Percentiles rank a stretch among this genome's conserved stretches.
Evolutionary conservation across 441 rosid species (phyloP).

Genomic region (Arabidopsis lyrata): DNA sequence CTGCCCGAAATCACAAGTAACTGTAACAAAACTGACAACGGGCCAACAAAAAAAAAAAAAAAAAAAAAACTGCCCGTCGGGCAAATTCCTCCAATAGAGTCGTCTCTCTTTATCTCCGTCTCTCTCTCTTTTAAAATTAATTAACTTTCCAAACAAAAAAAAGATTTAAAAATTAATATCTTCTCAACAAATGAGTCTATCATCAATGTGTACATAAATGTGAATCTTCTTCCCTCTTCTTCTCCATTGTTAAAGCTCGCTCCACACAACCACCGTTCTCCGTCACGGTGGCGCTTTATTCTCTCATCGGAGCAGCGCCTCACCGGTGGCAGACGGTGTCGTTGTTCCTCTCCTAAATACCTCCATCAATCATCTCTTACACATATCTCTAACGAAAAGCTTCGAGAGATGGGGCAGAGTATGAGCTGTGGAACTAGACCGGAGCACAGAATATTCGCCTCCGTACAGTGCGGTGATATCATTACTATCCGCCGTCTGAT

Average conservation of each 20-base stretch:
- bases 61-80: conserved; percentile 39
- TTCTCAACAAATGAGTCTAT: conserved; percentile 11
- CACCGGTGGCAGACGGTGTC: conserved; percentile 59
- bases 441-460: conserved; percentile 71
- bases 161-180: conserved; percentile 28
- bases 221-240: conserved; percentile 44
- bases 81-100: conserved; percentile 38
- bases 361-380: background rate
- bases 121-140: background rate
- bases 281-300: conserved; percentile 50
- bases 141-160: background rate
- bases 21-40: conserved; percentile 37
- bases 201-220: conserved; percentile 46
- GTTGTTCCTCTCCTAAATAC: conserved; percentile 36
- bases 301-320: conserved; percentile 49
- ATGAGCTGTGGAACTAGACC: conserved; percentile 76
- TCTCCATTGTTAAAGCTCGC: conserved; percentile 18
- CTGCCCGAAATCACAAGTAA: conserved; percentile 42
- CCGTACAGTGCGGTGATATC: conserved; percentile 75
- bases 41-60: conserved; percentile 30
- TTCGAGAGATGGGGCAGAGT: conserved; percentile 78
- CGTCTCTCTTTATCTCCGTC: conserved; percentile 33
- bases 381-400: conserved; percentile 1
- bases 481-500: conserved; percentile 55
- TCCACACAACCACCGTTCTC: conserved; percentile 42